Percentiles rank a stretch among this genome's conserved stretches.
Conservation (phyloP, 2,329 filamentous ascomycete genomes). For the Aaosphaeria arxii region DNA sequence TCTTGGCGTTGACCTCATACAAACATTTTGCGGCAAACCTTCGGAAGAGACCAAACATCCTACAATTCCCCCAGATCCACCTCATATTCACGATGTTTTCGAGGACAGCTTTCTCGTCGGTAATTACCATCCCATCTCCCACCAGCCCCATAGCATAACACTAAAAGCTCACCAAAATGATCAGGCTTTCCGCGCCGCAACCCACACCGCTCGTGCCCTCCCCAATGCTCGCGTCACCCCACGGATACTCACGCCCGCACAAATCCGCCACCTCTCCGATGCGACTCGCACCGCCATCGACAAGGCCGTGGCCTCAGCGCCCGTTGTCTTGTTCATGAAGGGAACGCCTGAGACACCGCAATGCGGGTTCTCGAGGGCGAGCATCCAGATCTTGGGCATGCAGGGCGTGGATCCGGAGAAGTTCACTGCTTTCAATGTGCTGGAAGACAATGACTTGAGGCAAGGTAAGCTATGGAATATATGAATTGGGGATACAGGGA, state of each 20-base stretch:
- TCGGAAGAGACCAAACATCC: constrained; percentile 12
- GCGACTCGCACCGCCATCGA: constrained; percentile 82
- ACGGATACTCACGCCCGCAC: constrained; percentile 45
- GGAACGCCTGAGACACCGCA: constrained; percentile 94
- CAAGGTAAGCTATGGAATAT: constrained; percentile 53
- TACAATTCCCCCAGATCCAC: constrained; percentile 2
- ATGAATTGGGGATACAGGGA: too few relatives aligned
- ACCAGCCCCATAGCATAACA: constrained; percentile 5
- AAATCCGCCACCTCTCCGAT: constrained; percentile 71
- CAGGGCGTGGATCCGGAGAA: constrained; percentile 94
- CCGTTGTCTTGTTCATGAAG: constrained; percentile 99
- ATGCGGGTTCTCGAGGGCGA: constrained; percentile 93
- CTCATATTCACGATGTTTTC: constrained; percentile 31
- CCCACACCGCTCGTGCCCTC: constrained; percentile 25
- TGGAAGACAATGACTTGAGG: constrained; percentile 86
- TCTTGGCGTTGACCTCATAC: constrained; percentile 30
- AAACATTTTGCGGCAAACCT: constrained; percentile 24
- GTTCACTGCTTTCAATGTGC: constrained; percentile 96
- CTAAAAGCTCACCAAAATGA: background rate
- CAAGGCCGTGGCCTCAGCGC: constrained; percentile 80
- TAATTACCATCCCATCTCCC: constrained; percentile 9
- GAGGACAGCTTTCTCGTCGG: constrained; percentile 35
- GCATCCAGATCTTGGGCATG: constrained; percentile 89
- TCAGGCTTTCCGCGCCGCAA: constrained; percentile 37
- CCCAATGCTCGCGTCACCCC: constrained; percentile 38